These are phyloP conservation scores for Lasiodiplodia theobromae DNA, from an alignment of 2,329 filamentous ascomycete species.

Conservation along the genomic window DNA sequence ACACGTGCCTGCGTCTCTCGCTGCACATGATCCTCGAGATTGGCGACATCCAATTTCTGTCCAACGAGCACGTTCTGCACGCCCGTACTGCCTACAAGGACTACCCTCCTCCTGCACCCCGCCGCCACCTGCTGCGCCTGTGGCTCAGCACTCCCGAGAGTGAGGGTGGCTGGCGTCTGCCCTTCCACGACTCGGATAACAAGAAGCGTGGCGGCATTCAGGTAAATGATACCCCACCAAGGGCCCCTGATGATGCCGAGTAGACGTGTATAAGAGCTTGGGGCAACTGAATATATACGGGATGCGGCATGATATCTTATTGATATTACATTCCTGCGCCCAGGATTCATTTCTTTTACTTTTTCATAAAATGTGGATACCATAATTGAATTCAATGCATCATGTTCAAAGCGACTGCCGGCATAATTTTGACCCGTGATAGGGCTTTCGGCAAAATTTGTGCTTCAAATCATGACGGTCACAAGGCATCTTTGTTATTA, in stretches of 20 bases:
- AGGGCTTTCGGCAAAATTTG: neutral
- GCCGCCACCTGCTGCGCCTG: slow-evolving; percentile 80
- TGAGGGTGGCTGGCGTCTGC: slow-evolving; percentile 85
- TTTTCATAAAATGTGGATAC: slow-evolving; percentile 2
- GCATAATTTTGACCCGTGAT: neutral
- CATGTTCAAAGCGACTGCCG: neutral
- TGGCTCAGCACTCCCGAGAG: slow-evolving; percentile 84
- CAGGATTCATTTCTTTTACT: neutral
- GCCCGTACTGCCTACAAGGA: slow-evolving; percentile 82
- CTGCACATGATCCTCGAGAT: slow-evolving; percentile 88
- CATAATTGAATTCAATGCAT: slow-evolving; percentile 5
- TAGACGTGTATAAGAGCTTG: slow-evolving; percentile 50
- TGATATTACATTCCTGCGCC: neutral
- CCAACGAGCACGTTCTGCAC: slow-evolving; percentile 81
- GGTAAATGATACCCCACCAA: slow-evolving; percentile 79
- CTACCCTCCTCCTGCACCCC: slow-evolving; percentile 69
- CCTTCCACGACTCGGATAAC: slow-evolving; percentile 80
- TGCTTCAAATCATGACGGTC: neutral
- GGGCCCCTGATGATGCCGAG: slow-evolving; percentile 79
- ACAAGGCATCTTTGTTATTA: neutral
- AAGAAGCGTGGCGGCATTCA: slow-evolving; percentile 91
- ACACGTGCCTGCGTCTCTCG: slow-evolving; percentile 74
- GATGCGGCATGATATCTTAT: neutral
- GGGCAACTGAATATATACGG: neutral
- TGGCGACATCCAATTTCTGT: slow-evolving; percentile 87